These are phyloP conservation scores for Musa schizocarpa DNA, from an alignment of 176 grass and related monocot species.

Conservation along the genomic window DNA sequence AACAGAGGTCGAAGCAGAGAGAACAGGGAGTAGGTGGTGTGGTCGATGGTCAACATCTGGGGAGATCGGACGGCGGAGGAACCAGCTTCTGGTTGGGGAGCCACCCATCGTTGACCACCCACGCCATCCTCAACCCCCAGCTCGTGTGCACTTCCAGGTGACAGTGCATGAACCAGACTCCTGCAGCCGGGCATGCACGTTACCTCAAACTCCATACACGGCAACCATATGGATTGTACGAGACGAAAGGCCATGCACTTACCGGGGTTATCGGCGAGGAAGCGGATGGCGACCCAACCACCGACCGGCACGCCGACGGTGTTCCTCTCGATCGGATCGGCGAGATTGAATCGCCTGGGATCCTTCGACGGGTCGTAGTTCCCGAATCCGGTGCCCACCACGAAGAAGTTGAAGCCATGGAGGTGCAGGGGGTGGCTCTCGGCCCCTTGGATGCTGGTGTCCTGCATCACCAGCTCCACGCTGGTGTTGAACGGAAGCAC, in stretches of 20 bases:
- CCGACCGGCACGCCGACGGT: background rate
- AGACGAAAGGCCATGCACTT: background rate
- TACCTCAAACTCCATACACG: too few species aligned
- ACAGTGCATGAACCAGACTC: constrained; percentile 48
- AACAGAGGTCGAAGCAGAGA: background rate
- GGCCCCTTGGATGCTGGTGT: background rate
- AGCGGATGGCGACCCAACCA: constrained; percentile 2
- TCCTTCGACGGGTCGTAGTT: background rate
- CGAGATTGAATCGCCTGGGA: background rate
- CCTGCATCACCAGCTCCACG: constrained; percentile 10
- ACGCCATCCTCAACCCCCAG: constrained; percentile 72
- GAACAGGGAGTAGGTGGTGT: background rate
- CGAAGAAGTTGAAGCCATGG: constrained; percentile 9
- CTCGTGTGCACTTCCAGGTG: constrained; percentile 40
- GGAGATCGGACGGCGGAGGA: constrained; percentile 57
- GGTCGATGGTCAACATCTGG: constrained; percentile 26
- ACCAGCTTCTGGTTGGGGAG: constrained; percentile 48
- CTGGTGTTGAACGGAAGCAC: constrained; percentile 1
- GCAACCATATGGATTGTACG: too few species aligned
- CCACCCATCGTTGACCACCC: constrained; percentile 51
- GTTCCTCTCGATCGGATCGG: constrained; percentile 3
- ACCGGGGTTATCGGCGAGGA: constrained; percentile 4
- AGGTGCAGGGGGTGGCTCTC: constrained; percentile 8
- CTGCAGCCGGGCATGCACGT: constrained; percentile 4
- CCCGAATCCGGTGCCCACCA: background rate